phyloP scores from a whole-genome alignment of 1,284 basidiomycete species.

The Ustilago vetiveriae region DNA sequence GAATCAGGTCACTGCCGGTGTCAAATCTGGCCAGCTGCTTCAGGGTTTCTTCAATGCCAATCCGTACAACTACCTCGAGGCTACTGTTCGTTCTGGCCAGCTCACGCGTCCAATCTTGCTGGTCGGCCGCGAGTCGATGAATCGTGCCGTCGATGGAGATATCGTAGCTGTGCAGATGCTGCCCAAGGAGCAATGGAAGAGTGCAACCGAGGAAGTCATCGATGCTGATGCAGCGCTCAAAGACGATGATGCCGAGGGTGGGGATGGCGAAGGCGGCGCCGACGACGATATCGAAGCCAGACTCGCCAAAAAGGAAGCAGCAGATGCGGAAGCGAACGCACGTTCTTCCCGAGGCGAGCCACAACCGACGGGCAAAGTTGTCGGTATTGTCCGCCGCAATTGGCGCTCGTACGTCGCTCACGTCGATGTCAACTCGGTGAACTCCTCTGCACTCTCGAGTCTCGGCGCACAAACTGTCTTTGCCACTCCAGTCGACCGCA shows the following conservation, averaged over 20 bases:
- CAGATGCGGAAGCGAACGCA: conserved; percentile 66
- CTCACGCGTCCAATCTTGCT: conserved; percentile 84
- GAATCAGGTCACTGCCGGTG: conserved; percentile 79
- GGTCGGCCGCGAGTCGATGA: conserved; percentile 91
- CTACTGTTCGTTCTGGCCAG: conserved; percentile 79
- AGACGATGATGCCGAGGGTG: conserved; percentile 81
- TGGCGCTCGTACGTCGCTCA: conserved; percentile 95
- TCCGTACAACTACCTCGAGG: conserved; percentile 92
- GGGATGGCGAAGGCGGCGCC: conserved; percentile 68
- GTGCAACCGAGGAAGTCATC: conserved; percentile 88
- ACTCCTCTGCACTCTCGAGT: conserved; percentile 76
- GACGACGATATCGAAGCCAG: conserved; percentile 68
- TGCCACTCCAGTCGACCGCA: conserved; percentile 89
- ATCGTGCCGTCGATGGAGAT: conserved; percentile 92
- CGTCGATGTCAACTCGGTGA: conserved; percentile 87
- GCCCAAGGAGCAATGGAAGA: conserved; percentile 88
- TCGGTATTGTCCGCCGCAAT: conserved; percentile 92
- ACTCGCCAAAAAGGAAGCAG: conserved; percentile 46
- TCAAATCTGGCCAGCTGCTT: conserved; percentile 83
- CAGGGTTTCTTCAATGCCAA: conserved; percentile 96
- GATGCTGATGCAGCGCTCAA: conserved; percentile 81
- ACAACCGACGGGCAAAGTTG: conserved; percentile 90
- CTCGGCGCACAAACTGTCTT: conserved; percentile 91
- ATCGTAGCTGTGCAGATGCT: conserved; percentile 90
- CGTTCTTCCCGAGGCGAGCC: conserved; percentile 71